A percentile compares a stretch with the other conserved stretches of the same genome.
phyloP scores from a whole-genome alignment of 306 rosid species.

The Cicer pinnatifidum region DNA sequence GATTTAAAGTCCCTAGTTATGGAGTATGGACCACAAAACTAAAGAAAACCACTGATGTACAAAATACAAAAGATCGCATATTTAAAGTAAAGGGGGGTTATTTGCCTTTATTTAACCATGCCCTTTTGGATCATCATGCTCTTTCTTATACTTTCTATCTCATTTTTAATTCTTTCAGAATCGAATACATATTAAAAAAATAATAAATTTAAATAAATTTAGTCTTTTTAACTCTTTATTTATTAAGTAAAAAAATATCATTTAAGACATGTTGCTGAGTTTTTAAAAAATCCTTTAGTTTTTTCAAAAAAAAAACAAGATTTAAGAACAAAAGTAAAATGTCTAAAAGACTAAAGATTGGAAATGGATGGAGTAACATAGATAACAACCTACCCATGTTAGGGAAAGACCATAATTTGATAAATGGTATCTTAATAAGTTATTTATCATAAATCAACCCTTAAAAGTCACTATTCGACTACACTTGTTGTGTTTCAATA shows the following conservation, averaged over 20 bases:
- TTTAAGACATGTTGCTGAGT: too few relatives aligned
- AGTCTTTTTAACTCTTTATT: too few relatives aligned
- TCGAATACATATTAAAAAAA: too few relatives aligned
- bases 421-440: neutral
- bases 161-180: too few relatives aligned
- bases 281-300: too few relatives aligned
- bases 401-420: conserved; percentile 36
- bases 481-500: too few relatives aligned
- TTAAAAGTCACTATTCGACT: neutral
- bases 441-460: neutral
- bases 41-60: conserved; percentile 25
- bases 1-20: neutral
- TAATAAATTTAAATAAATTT: too few relatives aligned
- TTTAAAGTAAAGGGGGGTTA: neutral
- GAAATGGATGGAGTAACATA: neutral
- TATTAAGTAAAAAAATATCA: too few relatives aligned
- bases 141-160: neutral
- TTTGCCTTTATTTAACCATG: conserved; percentile 47
- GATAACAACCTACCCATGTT: conserved; percentile 36
- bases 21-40: conserved; percentile 45
- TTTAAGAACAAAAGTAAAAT: too few relatives aligned
- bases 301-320: too few relatives aligned
- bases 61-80: conserved; percentile 24
- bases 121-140: conserved; percentile 40
- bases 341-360: too few relatives aligned